Evolutionary conservation across 2,329 filamentous ascomycete species (phyloP).

Genomic region (Sclerotinia glacialis): DNA sequence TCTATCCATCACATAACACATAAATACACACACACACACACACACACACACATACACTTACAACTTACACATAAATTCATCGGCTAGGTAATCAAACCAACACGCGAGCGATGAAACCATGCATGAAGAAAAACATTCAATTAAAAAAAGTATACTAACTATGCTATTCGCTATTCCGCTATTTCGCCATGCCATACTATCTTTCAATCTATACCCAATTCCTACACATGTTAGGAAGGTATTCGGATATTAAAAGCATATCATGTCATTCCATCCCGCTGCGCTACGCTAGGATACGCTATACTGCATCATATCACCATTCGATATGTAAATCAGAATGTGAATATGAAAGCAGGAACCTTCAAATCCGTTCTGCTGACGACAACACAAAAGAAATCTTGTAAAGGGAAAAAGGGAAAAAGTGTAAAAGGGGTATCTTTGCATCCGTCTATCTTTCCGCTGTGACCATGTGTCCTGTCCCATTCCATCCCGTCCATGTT

Average conservation of each 20-base stretch:
- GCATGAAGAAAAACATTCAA: not conserved
- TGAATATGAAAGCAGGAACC: not conserved
- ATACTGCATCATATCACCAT: not conserved
- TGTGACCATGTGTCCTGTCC: not conserved
- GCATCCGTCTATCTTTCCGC: not conserved
- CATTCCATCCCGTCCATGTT: not conserved
- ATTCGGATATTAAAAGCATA: not conserved
- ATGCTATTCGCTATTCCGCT: not conserved
- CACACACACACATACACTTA: not conserved
- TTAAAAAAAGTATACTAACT: not conserved
- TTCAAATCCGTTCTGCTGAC: not conserved
- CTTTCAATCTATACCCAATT: not conserved
- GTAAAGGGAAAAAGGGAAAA: not conserved
- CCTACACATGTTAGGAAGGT: not conserved
- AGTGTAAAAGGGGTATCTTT: slow-evolving; percentile 6
- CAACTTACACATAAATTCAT: no score
- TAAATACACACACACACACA: not conserved
- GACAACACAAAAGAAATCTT: slow-evolving; percentile 12
- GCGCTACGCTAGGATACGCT: not conserved
- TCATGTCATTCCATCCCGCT: not conserved
- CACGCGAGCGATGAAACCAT: not conserved
- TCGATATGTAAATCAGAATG: no score
- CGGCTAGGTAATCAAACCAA: no score
- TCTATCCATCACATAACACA: not conserved
- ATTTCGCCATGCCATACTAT: not conserved